A percentile compares a stretch with the other conserved stretches of the same genome.
Conservation (phyloP, 106 monocot species). For the Amphibolis antarctica region DNA sequence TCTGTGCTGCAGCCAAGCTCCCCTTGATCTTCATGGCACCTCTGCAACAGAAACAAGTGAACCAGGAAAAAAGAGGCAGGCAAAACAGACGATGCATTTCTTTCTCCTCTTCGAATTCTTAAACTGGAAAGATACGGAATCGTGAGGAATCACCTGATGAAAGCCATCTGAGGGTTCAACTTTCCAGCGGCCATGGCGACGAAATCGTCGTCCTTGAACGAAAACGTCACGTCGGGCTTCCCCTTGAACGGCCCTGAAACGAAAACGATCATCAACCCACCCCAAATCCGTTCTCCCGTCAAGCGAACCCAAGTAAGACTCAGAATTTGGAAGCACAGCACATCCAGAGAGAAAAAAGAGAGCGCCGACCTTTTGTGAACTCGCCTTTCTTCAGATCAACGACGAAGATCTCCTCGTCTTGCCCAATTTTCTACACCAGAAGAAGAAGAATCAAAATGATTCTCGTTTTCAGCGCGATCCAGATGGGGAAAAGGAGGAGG, state of each 20-base stretch:
- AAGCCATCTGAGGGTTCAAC: slow-evolving; percentile 95
- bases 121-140: too few relatives aligned
- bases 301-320: not conserved
- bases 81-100: not conserved
- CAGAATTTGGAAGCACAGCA: not conserved
- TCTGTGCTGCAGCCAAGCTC: slow-evolving; percentile 82
- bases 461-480: not conserved
- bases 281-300: not conserved
- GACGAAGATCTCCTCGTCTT: slow-evolving; percentile 86
- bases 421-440: slow-evolving; percentile 63
- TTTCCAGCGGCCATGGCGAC: slow-evolving; percentile 67
- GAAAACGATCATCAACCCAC: not conserved
- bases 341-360: not conserved
- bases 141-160: slow-evolving; percentile 44
- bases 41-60: slow-evolving; percentile 15
- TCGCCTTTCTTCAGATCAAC: slow-evolving; percentile 90
- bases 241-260: slow-evolving; percentile 62
- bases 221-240: slow-evolving; percentile 89
- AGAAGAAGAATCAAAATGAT: not conserved
- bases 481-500: not conserved
- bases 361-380: slow-evolving; percentile 54
- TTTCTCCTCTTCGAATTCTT: too few relatives aligned
- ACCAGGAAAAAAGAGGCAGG: not conserved
- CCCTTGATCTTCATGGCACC: slow-evolving; percentile 93
- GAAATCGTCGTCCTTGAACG: slow-evolving; percentile 82